phyloP scores from a whole-genome alignment of 1,139 yeast species.

The Kodamaea plutei region DNA sequence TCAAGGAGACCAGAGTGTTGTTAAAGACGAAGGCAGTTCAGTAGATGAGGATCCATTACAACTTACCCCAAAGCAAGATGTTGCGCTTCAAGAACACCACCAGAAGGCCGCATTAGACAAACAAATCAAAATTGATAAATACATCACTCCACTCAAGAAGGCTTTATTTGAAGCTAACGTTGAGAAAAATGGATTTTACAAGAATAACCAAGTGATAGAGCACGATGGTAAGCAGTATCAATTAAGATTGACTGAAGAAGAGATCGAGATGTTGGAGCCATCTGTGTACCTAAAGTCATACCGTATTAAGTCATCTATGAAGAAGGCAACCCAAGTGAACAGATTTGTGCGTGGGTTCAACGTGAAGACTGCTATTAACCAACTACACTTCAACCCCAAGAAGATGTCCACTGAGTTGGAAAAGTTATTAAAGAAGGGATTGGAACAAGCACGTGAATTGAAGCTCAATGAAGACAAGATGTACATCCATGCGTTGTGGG shows the following conservation, averaged over 20 bases:
- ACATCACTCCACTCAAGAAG: slow-evolving; percentile 69
- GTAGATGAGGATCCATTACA: slow-evolving; percentile 10
- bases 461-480: slow-evolving; percentile 59
- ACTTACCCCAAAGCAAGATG: slow-evolving; percentile 28
- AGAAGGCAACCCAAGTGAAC: slow-evolving; percentile 80
- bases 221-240: slow-evolving; percentile 50
- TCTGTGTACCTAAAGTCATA: slow-evolving; percentile 72
- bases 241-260: slow-evolving; percentile 55
- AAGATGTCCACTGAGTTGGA: slow-evolving; percentile 78
- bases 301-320: slow-evolving; percentile 79
- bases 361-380: slow-evolving; percentile 80
- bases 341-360: slow-evolving; percentile 70
- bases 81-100: slow-evolving; percentile 32
- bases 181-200: slow-evolving; percentile 66
- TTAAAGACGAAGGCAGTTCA: slow-evolving; percentile 10
- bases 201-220: slow-evolving; percentile 53
- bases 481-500: slow-evolving; percentile 83
- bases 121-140: slow-evolving; percentile 32
- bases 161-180: slow-evolving; percentile 62
- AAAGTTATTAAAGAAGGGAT: slow-evolving; percentile 66
- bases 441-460: slow-evolving; percentile 61
- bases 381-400: slow-evolving; percentile 84
- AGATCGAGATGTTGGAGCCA: slow-evolving; percentile 80
- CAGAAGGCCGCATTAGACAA: slow-evolving; percentile 24
- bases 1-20: slow-evolving; percentile 14